A percentile compares a stretch with the other conserved stretches of the same genome.
These are phyloP conservation scores for Penicillium flavigenum DNA, from an alignment of 495 filamentous ascomycete species.

Conservation along the genomic window DNA sequence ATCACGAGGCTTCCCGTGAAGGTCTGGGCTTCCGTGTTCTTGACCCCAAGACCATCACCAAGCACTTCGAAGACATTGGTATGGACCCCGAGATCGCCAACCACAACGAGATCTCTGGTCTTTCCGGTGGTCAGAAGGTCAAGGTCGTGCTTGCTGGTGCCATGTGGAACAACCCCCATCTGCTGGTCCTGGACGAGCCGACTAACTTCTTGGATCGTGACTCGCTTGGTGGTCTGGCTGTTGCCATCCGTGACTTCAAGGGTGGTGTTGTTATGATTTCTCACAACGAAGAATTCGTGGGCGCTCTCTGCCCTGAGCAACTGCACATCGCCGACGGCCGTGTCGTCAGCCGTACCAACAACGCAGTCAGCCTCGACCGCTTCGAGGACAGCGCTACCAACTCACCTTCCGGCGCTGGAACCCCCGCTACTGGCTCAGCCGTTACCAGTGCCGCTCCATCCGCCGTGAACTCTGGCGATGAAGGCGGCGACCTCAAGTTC, in stretches of 20 bases:
- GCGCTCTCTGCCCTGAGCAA: conserved; percentile 89
- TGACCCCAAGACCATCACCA: conserved; percentile 87
- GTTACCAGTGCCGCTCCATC: conserved; percentile 62
- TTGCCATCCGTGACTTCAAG: conserved; percentile 95
- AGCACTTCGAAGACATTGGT: conserved; percentile 97
- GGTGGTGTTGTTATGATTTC: conserved; percentile 99
- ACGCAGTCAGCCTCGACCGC: conserved; percentile 69
- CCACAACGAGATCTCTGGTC: conserved; percentile 95
- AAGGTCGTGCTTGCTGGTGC: conserved; percentile 98
- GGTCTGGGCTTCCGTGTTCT: conserved; percentile 93
- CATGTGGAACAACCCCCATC: conserved; percentile 98
- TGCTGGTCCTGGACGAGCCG: conserved; percentile 96
- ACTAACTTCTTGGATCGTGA: conserved; percentile 99
- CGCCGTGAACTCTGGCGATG: conserved; percentile 80
- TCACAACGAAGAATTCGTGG: conserved; percentile 98
- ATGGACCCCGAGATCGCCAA: conserved; percentile 97
- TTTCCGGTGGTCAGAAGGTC: conserved; percentile 99
- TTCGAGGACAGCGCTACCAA: conserved; percentile 80
- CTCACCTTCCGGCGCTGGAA: conserved; percentile 53
- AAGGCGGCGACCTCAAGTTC: conserved; percentile 92
- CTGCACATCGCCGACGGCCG: conserved; percentile 89
- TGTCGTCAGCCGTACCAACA: conserved; percentile 76
- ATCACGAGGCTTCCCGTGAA: conserved; percentile 95
- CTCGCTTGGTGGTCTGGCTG: conserved; percentile 90
- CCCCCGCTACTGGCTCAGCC: conserved; percentile 51